Base-by-base conservation (phyloP, 495 filamentous ascomycete genomes). In the Cercophora samala region DNA sequence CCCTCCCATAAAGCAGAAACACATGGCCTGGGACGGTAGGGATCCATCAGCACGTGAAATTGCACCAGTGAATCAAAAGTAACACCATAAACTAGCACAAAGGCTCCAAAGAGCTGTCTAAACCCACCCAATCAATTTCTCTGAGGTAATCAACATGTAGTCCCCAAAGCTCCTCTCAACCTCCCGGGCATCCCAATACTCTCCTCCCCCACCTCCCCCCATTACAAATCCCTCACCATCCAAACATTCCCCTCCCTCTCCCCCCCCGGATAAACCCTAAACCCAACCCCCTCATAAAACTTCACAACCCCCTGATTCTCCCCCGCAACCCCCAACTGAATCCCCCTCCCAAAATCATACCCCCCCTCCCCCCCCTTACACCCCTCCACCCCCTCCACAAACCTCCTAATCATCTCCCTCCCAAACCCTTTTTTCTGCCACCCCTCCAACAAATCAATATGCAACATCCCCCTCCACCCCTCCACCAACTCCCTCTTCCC, bases 211-310 rank as follows among this genome's bases (percentile, higher is more conserved):
- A n/a, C n/a, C n/a, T n/a, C 37, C 37, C 13, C 37, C 37, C 13
- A 68, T 46, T n/a, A 74, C 69, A 78, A 53, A 61, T 80, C 76
- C 63, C 64, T 71, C 21, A 81, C 77, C 79, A 82, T 80, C 71
- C 74, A 75, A n/a, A 81, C 73, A 59, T 69, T 72, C 55, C 76
- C 74, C 62, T 72, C 70, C 69, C 52, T 65, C 67, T 76, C 78
- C 0, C 75, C 75, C 0, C 73, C 75, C 5, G 68, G 69, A 60
- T 76, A 73, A 9, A 80, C 66, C 64, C 71, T 70, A 54, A 80
- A 82, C 51, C 79, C 79, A n/a, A 76, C 60, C 69, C 63, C 70
- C 66, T 81, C 76, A 66, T 82, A 81, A 63, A 81, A 81, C 64
- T 62, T 53, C 37, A 82, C 77, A 9, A 80, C 80, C 73, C 80